Conservation (phyloP, 305 asterid genomes). For the Fraxinus dipetala region DNA sequence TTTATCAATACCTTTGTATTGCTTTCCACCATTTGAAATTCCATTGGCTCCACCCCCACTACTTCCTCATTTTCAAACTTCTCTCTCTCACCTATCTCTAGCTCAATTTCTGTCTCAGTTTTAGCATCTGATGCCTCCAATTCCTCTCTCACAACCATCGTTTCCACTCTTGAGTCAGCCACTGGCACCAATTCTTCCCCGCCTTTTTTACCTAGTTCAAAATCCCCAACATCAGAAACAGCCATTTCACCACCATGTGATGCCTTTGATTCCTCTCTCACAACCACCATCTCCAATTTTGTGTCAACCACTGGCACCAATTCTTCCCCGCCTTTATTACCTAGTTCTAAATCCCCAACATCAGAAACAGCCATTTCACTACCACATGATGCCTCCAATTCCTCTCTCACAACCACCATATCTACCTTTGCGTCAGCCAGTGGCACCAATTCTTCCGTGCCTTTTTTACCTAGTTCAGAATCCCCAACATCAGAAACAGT, state of each 20-base stretch:
- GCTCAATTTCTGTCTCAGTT: constrained; percentile 21
- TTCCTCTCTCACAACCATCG: constrained; percentile 15
- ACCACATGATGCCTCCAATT: neutral
- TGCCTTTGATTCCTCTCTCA: constrained; percentile 21
- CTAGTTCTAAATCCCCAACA: constrained; percentile 18
- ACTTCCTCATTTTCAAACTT: constrained; percentile 25
- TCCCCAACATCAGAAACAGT: constrained; percentile 20
- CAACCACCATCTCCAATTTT: neutral
- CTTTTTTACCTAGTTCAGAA: constrained; percentile 15
- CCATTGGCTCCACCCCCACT: constrained; percentile 14
- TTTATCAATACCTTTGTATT: neutral
- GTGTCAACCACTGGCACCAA: constrained; percentile 9
- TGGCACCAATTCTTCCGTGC: constrained; percentile 19
- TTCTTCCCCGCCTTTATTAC: constrained; percentile 19
- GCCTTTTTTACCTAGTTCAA: constrained; percentile 8
- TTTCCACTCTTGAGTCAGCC: constrained; percentile 11
- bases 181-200: constrained; percentile 19
- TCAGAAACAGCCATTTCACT: constrained; percentile 19
- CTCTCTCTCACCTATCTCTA: constrained; percentile 18
- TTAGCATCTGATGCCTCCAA: constrained; percentile 12
- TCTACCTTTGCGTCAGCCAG: constrained; percentile 7
- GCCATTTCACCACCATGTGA: constrained; percentile 9
- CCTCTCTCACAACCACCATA: constrained; percentile 19
- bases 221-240: constrained; percentile 20
- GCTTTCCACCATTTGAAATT: constrained; percentile 22